Evolutionary conservation across 108 stramenopile genomes (phyloP), one percentile per base, ranked within the genome.

Genomic region (Cylindrotheca closterium): DNA sequence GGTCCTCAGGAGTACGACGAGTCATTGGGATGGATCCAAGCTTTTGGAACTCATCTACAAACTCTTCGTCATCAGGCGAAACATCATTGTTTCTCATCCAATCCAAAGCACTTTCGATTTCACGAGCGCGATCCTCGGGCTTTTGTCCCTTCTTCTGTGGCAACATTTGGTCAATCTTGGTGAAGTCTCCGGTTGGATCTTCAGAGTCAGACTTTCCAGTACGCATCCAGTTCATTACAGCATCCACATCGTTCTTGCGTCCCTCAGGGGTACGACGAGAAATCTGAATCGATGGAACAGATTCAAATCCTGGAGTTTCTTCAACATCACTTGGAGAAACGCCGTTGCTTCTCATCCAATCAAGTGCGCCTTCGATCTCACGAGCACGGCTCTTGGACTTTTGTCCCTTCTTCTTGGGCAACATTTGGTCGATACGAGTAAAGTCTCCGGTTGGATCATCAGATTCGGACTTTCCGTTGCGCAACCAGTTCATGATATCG

Each of bases 401-500:
- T 30, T 29, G 49, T 8, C 48, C 30, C 19, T 19, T 48, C 42
- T 31, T 58, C 25, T 49, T 27, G 23, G 52, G 70, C 34, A 60
- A 49, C 26, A 68, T 8, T 24, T 67, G 65, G 23, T 67, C 65
- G 22, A 67, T 56, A n/a, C 46, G 55, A 8, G 51, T 32, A 42
- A 67, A 67, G 8, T 60, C 68, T 4, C 68, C 75, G 30, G 60
- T 62, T 7, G 54, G 37, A 32, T 78, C 77, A 23, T 68, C 67
- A 4, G 54, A 47, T 32, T 45, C 49, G 21, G 57, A 54, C 10
- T 58, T 63, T 8, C 63, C 71, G 23, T 72, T 71, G 48, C 77
- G 30, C 17, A 71, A 17, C 77, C 77, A 78, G 22, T 68, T 73
- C n/a, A 71, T n/a, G 15, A 67, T 51, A 48, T 65, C 30, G 4